Evolutionary conservation across 1,284 basidiomycete genomes (phyloP), one percentile per base, ranked within the genome.

Genomic region (Marasmius tenuissimus): DNA sequence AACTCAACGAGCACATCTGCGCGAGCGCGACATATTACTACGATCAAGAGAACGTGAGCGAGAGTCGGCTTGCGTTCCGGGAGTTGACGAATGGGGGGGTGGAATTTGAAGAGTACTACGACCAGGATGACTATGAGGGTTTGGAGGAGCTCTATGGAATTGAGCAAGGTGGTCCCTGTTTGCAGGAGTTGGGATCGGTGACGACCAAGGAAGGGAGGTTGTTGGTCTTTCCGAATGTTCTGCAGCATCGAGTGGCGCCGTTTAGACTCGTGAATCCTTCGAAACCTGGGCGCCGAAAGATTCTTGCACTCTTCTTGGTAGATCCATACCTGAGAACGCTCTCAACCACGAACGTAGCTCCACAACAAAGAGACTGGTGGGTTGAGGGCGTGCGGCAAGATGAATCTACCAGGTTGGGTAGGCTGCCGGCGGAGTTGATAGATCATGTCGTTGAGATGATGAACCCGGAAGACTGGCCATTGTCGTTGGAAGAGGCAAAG

Each of bases 1-100:
- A 73, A 59, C 55, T 73, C 60, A 85, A 82, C 63, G 81, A 81
- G 66, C 71, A 74, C 56, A 85, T 85, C 52, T 76, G 77, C 18
- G 76, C 79, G 9, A 79, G 76, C 1, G 76, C 76, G 0, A 73
- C 81, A 12, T 82, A 81, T 59, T 76, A 75, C 52, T 74, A 75
- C 57, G 73, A 74, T 27, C 68, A 59, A 48, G 65, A 66, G 11
- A 79, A 78, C 59, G 74, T 78, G 61, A 73, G 70, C 0, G 38
- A 67, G 0, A 74, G 73, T 47, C 60, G 60, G 1, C 72, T 78
- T 9, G 67, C 68, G 7, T 78, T 79, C 64, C 68, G 73, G 12
- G 72, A 71, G 63, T 68, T n/a, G 7, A 47, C 14, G 5, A 6
- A 2, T 42, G 45, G 45, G 11, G 1, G 5, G 8, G 45, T 7